Conservation (phyloP, 805 yeast species). For the Kregervanrija fluxuum region DNA sequence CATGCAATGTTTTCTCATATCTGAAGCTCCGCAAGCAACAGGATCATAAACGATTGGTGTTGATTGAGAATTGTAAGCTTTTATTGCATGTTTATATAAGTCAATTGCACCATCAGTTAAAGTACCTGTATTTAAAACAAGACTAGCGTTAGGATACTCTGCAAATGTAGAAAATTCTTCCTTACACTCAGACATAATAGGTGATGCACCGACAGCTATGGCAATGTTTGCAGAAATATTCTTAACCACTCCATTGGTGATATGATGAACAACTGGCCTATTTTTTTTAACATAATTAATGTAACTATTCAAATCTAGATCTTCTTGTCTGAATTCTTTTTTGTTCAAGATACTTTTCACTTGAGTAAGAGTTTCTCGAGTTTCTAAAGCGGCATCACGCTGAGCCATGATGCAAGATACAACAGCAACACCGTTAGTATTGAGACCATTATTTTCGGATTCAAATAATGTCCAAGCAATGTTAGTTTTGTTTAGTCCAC, state of each 20-base stretch:
- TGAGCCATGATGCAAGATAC: conserved; percentile 81
- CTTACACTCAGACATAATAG: conserved; percentile 75
- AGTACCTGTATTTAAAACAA: conserved; percentile 75
- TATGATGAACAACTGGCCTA: conserved; percentile 71
- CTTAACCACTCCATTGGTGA: conserved; percentile 84
- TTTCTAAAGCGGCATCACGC: conserved; percentile 43
- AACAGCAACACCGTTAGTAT: conserved; percentile 77
- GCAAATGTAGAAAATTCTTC: conserved; percentile 68
- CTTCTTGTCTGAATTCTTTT: no score
- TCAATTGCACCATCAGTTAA: conserved; percentile 38
- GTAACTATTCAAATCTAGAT: no score
- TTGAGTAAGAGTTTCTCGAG: conserved; percentile 22
- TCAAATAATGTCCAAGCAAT: conserved; percentile 50
- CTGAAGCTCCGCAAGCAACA: conserved; percentile 86
- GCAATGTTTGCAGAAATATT: conserved; percentile 84
- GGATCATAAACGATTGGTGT: conserved; percentile 79
- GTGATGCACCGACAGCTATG: conserved; percentile 77
- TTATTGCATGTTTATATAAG: conserved; percentile 44
- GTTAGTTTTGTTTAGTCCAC: conserved; percentile 66
- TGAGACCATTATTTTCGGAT: conserved; percentile 35
- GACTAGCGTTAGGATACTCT: conserved; percentile 40
- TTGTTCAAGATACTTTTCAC: no score
- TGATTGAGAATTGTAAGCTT: conserved; percentile 46
- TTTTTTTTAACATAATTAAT: not conserved
- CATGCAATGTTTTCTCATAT: conserved; percentile 44